Conservation (phyloP, 495 filamentous ascomycete genomes). For the Podospora bellae-mahoneyi region DNA sequence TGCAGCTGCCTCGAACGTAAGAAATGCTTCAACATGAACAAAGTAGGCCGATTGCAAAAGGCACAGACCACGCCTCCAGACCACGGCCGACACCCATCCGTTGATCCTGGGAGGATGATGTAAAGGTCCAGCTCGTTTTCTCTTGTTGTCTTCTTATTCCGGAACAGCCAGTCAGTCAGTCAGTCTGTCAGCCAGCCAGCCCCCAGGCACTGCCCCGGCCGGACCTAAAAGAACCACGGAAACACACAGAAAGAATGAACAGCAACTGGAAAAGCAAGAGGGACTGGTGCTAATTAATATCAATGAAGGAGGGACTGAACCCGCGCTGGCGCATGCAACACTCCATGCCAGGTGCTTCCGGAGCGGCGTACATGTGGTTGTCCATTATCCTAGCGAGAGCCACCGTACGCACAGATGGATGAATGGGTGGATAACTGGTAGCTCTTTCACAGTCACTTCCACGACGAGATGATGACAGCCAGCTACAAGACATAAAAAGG, state of each 20-base stretch:
- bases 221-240: not conserved
- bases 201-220: not conserved
- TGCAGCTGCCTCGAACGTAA: not conserved
- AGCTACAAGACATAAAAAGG: no score
- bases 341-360: conserved; percentile 4
- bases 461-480: not conserved
- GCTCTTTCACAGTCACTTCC: not conserved
- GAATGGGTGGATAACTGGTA: not conserved
- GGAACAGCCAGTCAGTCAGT: not conserved
- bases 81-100: not conserved
- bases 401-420: not conserved
- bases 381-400: conserved; percentile 6
- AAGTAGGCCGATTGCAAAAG: not conserved
- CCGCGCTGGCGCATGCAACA: conserved; percentile 21
- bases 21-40: not conserved
- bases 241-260: not conserved
- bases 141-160: not conserved
- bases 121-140: not conserved
- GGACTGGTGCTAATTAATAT: conserved; percentile 12
- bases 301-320: conserved; percentile 17
- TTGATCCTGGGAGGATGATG: conserved; percentile 1
- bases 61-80: not conserved
- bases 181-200: not conserved
- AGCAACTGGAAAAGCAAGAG: not conserved
- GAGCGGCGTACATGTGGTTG: not conserved